Percentiles rank a stretch among this genome's conserved stretches.
Conservation (phyloP, 768 basidiomycete genomes). For the Amanita jacksonii region DNA sequence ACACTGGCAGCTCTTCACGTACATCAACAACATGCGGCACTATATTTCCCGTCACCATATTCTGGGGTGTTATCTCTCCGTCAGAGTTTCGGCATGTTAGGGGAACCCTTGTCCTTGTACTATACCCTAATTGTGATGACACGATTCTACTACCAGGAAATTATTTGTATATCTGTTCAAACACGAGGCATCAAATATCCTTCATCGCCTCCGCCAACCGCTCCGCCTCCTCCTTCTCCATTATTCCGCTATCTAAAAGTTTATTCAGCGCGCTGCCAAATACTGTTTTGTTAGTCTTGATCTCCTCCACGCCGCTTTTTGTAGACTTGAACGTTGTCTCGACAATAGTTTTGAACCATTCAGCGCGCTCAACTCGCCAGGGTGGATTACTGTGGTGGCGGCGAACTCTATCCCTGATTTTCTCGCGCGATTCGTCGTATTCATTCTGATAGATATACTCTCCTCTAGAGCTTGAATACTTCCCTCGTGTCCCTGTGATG, state of each 20-base stretch:
- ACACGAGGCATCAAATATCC: neutral
- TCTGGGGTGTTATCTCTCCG: no score
- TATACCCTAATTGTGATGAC: no score
- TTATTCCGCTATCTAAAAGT: slow-evolving; percentile 11
- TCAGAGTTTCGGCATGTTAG: no score
- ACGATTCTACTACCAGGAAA: no score
- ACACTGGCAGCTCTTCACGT: no score
- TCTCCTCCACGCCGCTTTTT: slow-evolving; percentile 7
- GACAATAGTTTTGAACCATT: slow-evolving; percentile 13
- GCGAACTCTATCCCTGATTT: slow-evolving; percentile 13
- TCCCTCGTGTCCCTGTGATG: slow-evolving; percentile 25
- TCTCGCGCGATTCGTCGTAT: slow-evolving; percentile 24
- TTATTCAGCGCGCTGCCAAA: slow-evolving; percentile 8
- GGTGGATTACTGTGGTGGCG: neutral
- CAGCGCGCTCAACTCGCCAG: slow-evolving; percentile 10
- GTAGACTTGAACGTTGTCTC: slow-evolving; percentile 10
- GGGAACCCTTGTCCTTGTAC: no score
- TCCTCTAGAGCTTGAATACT: slow-evolving; percentile 8
- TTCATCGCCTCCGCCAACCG: neutral
- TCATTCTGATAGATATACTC: slow-evolving; percentile 14
- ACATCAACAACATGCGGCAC: no score
- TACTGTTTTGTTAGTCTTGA: slow-evolving; percentile 5
- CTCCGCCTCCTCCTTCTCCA: slow-evolving; percentile 7
- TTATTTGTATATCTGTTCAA: no score
- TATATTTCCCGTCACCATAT: no score